phyloP scores from a whole-genome alignment of 345 rosid species.

The Eucalyptus marginata region DNA sequence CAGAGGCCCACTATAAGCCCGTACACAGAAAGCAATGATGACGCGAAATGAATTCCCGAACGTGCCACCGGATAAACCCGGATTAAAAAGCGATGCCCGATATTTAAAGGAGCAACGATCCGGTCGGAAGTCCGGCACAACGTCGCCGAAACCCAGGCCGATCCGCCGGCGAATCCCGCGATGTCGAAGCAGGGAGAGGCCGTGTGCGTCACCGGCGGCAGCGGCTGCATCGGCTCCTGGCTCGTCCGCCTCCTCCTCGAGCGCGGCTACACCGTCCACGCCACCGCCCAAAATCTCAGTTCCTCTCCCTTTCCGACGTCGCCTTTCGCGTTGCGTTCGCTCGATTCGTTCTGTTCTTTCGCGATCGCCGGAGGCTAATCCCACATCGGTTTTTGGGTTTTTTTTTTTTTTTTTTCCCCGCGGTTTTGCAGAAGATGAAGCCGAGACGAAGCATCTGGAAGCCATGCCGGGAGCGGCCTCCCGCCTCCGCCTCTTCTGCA shows the following conservation, averaged over 20 bases:
- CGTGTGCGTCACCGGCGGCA: constrained; percentile 92
- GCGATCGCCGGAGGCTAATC: neutral
- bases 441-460: constrained; percentile 70
- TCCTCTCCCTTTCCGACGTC: neutral
- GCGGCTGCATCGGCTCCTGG: constrained; percentile 93
- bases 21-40: neutral
- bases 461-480: constrained; percentile 66
- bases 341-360: neutral
- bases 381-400: neutral
- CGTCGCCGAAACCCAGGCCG: neutral
- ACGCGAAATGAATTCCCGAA: neutral
- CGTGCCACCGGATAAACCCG: neutral
- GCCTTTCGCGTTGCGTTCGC: neutral
- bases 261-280: constrained; percentile 78
- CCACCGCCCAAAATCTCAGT: constrained; percentile 76
- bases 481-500: constrained; percentile 75
- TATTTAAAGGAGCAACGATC: neutral
- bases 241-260: constrained; percentile 64
- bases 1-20: neutral
- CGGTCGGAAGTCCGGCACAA: neutral
- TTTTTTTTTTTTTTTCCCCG: neutral
- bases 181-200: constrained; percentile 33
- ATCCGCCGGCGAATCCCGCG: neutral
- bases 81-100: neutral
- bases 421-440: constrained; percentile 28